Evolutionary conservation across 129 eudicot genomes (phyloP).

Genomic region (Artemisia argyi): DNA sequence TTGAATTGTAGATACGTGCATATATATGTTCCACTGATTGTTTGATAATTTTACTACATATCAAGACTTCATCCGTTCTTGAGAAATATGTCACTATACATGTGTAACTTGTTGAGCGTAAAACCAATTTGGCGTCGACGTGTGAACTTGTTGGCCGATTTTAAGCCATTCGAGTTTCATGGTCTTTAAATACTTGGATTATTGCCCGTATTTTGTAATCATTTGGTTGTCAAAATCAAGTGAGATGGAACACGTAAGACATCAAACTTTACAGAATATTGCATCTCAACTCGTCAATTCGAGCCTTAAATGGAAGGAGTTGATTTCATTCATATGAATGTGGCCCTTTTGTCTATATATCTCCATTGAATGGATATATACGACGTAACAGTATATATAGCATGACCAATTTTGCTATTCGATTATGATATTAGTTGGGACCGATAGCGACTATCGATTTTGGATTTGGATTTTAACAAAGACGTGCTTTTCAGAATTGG

Average conservation of each 20-base stretch:
- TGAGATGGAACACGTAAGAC: constrained; percentile 15
- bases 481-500: constrained; percentile 11
- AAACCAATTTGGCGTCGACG: constrained; percentile 13
- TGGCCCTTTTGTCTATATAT: constrained; percentile 27
- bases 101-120: not conserved
- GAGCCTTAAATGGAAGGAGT: constrained; percentile 1
- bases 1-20: no score
- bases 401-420: constrained; percentile 18
- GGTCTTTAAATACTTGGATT: constrained; percentile 11
- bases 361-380: constrained; percentile 17
- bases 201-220: constrained; percentile 29
- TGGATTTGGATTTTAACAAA: constrained; percentile 26
- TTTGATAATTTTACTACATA: not conserved
- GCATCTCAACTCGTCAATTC: not conserved
- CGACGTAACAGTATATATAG: constrained; percentile 14
- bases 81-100: not conserved
- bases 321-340: constrained; percentile 26
- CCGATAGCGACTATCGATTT: constrained; percentile 22
- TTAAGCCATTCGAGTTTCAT: constrained; percentile 20
- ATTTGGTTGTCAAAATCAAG: constrained; percentile 3
- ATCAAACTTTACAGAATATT: not conserved
- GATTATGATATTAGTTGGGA: constrained; percentile 8
- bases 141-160: constrained; percentile 24
- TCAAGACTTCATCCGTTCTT: not conserved
- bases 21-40: no score